These are phyloP conservation scores for Vigna nakashimae DNA, from an alignment of 306 rosid genomes.

Conservation along the genomic window DNA sequence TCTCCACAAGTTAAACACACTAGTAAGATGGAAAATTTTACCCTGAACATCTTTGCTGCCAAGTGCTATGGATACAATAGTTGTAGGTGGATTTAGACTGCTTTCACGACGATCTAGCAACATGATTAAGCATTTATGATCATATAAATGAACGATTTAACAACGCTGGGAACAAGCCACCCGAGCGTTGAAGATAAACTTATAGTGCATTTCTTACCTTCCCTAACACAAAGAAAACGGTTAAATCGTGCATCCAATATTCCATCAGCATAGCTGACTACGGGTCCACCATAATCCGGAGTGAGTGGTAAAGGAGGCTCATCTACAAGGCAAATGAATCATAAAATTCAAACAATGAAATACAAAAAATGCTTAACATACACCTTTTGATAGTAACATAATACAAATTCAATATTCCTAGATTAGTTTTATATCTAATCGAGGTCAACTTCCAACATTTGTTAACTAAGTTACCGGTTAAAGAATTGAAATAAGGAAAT, in stretches of 20 bases:
- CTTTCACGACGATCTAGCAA: constrained; percentile 76
- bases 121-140: constrained; percentile 24
- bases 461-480: too few species aligned
- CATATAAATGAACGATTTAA: constrained; percentile 1
- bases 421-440: too few species aligned
- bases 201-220: constrained; percentile 57
- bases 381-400: constrained; percentile 15
- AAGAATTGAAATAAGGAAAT: too few species aligned
- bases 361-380: constrained; percentile 19
- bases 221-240: constrained; percentile 76
- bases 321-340: constrained; percentile 53
- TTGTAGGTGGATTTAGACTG: constrained; percentile 67
- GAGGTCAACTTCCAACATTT: too few species aligned
- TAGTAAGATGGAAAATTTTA: constrained; percentile 46
- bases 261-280: constrained; percentile 89
- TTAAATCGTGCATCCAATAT: constrained; percentile 76
- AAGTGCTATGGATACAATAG: constrained; percentile 72
- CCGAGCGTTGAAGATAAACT: constrained; percentile 3
- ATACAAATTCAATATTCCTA: constrained; percentile 11
- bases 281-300: constrained; percentile 78
- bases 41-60: constrained; percentile 67
- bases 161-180: constrained; percentile 4
- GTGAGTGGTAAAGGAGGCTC: constrained; percentile 71
- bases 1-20: constrained; percentile 8
- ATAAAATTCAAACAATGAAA: constrained; percentile 24